Evolutionary conservation across 2,329 filamentous ascomycete species (phyloP).

Genomic region (Nigrograna mackinnonii): DNA sequence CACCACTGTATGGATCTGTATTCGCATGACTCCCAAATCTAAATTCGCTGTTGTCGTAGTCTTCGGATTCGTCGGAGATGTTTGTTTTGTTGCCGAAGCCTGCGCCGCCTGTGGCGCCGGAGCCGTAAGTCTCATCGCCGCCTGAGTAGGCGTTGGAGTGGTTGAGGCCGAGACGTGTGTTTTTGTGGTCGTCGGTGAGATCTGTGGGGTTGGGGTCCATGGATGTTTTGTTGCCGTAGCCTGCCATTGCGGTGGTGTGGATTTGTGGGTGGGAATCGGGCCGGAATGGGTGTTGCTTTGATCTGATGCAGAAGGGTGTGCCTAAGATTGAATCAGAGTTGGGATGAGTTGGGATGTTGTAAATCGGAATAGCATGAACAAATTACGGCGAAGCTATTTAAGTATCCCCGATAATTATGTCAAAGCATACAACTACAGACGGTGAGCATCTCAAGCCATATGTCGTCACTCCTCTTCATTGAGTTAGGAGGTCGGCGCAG

Average conservation of each 20-base stretch:
- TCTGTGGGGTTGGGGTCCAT: slow-evolving; percentile 17
- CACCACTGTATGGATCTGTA: slow-evolving; percentile 25
- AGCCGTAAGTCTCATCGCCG: slow-evolving; percentile 28
- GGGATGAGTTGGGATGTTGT: too few relatives aligned
- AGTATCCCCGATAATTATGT: too few relatives aligned
- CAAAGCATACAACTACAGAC: too few relatives aligned
- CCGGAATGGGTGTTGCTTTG: background rate
- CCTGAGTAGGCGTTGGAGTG: slow-evolving; percentile 31
- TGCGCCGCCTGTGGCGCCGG: slow-evolving; percentile 34
- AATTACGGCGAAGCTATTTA: too few relatives aligned
- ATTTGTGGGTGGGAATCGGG: background rate
- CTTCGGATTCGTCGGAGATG: background rate
- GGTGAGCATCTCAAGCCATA: too few relatives aligned
- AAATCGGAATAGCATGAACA: too few relatives aligned
- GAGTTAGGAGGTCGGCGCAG: too few relatives aligned
- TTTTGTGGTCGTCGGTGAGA: slow-evolving; percentile 22
- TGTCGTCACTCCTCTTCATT: too few relatives aligned
- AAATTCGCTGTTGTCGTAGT: slow-evolving; percentile 16
- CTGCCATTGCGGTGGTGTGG: slow-evolving; percentile 24
- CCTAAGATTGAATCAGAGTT: too few relatives aligned
- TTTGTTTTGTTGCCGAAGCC: slow-evolving; percentile 42
- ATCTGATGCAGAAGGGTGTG: too few relatives aligned
- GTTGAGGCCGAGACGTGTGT: slow-evolving; percentile 29
- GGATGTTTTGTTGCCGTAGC: slow-evolving; percentile 40
- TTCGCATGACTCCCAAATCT: slow-evolving; percentile 24